Conservation (phyloP, 306 rosid species). For the Quercus dentata region DNA sequence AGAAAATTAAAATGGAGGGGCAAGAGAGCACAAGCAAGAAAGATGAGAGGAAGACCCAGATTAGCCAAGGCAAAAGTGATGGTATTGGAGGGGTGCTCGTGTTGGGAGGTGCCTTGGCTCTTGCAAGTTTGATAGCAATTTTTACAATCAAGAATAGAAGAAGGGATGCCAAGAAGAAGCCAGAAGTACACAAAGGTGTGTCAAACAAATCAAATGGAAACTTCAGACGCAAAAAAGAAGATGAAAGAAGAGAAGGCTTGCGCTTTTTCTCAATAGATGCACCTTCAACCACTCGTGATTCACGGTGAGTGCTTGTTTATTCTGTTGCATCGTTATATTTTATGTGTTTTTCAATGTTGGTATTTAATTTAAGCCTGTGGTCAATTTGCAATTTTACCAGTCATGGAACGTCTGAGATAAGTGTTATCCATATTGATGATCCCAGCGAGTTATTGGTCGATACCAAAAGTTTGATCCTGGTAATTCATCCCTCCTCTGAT, state of each 20-base stretch:
- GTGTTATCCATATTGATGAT: constrained; percentile 8
- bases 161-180: background rate
- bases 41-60: constrained; percentile 18
- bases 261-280: constrained; percentile 19
- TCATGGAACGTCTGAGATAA: constrained; percentile 2
- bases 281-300: background rate
- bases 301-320: background rate
- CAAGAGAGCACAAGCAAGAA: constrained; percentile 2
- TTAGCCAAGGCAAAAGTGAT: constrained; percentile 18
- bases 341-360: background rate
- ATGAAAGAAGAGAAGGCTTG: constrained; percentile 14
- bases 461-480: constrained; percentile 21
- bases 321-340: background rate
- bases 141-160: constrained; percentile 15
- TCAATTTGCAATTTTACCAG: constrained; percentile 6
- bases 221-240: background rate
- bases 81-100: constrained; percentile 35
- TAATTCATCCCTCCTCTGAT: constrained; percentile 8
- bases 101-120: constrained; percentile 45
- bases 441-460: constrained; percentile 13
- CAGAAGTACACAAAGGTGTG: background rate
- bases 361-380: background rate
- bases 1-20: background rate
- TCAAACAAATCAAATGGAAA: background rate
- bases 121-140: constrained; percentile 25